Conservation (phyloP, 805 yeast genomes). For the Nakazawaea holstii region DNA sequence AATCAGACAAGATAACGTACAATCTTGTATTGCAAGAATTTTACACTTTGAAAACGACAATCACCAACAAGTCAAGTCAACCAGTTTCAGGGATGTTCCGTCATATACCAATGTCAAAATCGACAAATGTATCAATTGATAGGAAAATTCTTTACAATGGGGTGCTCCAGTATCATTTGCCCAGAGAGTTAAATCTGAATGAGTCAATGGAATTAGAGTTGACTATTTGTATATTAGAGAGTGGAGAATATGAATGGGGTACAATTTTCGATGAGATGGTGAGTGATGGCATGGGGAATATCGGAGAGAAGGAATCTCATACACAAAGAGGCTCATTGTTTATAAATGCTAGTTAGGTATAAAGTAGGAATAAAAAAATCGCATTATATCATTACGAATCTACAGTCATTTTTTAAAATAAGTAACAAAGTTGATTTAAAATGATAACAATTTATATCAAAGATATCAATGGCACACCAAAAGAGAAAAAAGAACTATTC, state of each 20-base stretch:
- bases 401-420: neutral
- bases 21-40: conserved; percentile 40
- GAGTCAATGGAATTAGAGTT: conserved; percentile 36
- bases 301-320: conserved; percentile 3
- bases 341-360: neutral
- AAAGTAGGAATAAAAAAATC: neutral
- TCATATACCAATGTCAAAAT: conserved; percentile 43
- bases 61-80: conserved; percentile 41
- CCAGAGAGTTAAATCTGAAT: conserved; percentile 36
- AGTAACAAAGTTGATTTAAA: conserved; percentile 5
- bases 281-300: conserved; percentile 16
- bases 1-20: conserved; percentile 25
- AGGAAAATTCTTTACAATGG: conserved; percentile 70
- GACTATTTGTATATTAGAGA: conserved; percentile 62
- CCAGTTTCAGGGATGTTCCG: conserved; percentile 52
- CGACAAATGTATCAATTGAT: conserved; percentile 34
- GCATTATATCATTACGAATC: neutral
- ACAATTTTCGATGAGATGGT: conserved; percentile 45
- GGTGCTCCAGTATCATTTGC: conserved; percentile 51
- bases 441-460: conserved; percentile 1
- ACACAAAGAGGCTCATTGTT: conserved; percentile 4
- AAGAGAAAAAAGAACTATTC: conserved; percentile 1
- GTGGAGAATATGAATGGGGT: conserved; percentile 84
- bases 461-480: neutral
- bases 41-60: conserved; percentile 41